Conservation (phyloP, 768 basidiomycete genomes). For the Mycena chlorophos region DNA sequence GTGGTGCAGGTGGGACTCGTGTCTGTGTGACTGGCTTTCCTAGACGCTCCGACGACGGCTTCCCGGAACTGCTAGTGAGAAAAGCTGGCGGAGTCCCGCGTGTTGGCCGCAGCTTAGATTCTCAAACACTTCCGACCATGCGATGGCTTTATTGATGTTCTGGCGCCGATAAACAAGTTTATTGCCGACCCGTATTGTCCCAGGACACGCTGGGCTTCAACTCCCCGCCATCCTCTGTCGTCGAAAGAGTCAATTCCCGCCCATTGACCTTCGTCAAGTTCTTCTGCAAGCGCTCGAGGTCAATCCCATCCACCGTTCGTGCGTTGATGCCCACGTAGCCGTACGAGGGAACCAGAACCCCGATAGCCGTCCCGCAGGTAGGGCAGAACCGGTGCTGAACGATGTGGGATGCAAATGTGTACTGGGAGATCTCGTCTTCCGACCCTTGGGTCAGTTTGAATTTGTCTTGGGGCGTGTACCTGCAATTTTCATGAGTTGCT, state of each 20-base stretch:
- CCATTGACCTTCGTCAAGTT: background rate
- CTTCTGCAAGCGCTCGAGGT: background rate
- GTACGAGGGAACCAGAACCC: background rate
- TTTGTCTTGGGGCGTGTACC: conserved; percentile 5
- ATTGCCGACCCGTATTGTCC: too few species aligned
- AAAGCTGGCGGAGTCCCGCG: too few species aligned
- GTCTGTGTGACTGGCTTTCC: too few species aligned
- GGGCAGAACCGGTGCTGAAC: background rate
- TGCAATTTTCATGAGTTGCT: background rate
- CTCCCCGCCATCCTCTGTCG: too few species aligned
- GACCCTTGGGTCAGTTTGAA: conserved; percentile 11
- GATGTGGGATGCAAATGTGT: background rate
- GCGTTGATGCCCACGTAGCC: background rate
- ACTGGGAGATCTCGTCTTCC: background rate
- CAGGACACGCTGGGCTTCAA: too few species aligned
- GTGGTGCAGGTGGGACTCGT: too few species aligned
- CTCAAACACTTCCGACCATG: too few species aligned
- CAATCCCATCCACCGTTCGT: background rate
- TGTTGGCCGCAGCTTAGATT: too few species aligned
- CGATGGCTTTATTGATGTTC: too few species aligned
- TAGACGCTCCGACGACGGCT: too few species aligned
- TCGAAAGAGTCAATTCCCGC: background rate
- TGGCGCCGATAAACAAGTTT: too few species aligned
- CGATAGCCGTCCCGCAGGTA: background rate
- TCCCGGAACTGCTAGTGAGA: too few species aligned